Evolutionary conservation across 2,329 filamentous ascomycete genomes (phyloP), one percentile per base, ranked within the genome.

Genomic region (Nothophoma quercina): DNA sequence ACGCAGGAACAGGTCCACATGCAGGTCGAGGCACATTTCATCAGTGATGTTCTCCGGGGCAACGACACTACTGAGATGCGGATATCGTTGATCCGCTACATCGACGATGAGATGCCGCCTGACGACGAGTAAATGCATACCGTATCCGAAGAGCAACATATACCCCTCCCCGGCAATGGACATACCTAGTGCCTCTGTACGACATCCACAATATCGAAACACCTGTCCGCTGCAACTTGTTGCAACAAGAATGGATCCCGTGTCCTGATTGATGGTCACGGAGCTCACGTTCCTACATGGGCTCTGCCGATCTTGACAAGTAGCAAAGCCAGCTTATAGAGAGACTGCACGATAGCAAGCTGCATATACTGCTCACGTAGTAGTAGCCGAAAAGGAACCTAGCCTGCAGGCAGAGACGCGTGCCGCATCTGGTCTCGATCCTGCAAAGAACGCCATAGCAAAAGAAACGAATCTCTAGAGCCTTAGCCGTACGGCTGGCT

Each of bases 61-160:
- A 93, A 97, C 69, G 95, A 99, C 72, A 93, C 90, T 15, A 99
- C 95, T 1, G 95, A 99, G 80, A 97, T 99, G 90, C 85, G 93
- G 68, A 88, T 99, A 69, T 91, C 91, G 22, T 78, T 99, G 66
- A 85, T 98, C 67, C 85, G 93, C 65, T 97, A 96, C 72, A 96
- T 99, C 64, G 95, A 99, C 70, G 95, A 99, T 71, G 95, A 99
- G 77, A 86, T 99, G 79, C 95, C 95, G 18, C 92, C 91, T 7
- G 95, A 98, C 73, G 95, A 99, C 70, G 95, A 99, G 70, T 97
- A 81, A 83, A 25, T 8, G 10, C 10, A 13, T 12, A 23, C 23
- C 35, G 8, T 26, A 8, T n/a, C 7, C 16, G 18, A 28, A 21
- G 38, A 5, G 21, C 9, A 12, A 8, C 3, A 44, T 25, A 42